These are phyloP conservation scores for Ganoderma multipileum DNA, from an alignment of 1,284 basidiomycete genomes.

Conservation along the genomic window DNA sequence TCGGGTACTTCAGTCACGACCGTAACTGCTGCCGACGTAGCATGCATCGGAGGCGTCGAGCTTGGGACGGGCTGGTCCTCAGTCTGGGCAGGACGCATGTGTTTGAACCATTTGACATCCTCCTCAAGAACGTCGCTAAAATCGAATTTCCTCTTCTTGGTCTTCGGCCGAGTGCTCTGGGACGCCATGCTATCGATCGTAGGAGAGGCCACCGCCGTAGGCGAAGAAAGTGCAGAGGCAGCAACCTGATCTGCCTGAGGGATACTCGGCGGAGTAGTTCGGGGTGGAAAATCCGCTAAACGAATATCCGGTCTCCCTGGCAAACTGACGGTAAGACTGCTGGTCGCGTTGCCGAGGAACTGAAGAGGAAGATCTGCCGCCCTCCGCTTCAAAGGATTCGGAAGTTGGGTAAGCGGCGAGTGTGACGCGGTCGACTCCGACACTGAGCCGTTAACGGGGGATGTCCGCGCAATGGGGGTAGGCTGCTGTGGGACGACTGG, in stretches of 20 bases:
- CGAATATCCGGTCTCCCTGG: neutral
- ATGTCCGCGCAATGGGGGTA: neutral
- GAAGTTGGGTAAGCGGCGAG: neutral
- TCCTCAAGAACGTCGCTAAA: slow-evolving; percentile 29
- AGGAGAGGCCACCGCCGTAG: neutral
- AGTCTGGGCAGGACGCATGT: slow-evolving; percentile 15
- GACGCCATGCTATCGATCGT: neutral
- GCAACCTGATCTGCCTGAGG: neutral
- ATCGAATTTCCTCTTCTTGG: slow-evolving; percentile 23
- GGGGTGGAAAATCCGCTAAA: neutral
- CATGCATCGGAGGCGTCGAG: neutral
- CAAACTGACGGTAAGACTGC: neutral
- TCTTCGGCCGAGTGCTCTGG: slow-evolving; percentile 1
- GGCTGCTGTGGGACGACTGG: neutral
- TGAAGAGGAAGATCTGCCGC: neutral
- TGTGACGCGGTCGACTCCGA: neutral
- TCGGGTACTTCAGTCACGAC: neutral
- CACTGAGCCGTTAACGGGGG: neutral
- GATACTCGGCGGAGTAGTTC: neutral
- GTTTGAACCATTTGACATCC: slow-evolving; percentile 31
- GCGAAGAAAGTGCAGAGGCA: neutral
- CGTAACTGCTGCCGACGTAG: neutral
- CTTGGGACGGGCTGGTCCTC: neutral
- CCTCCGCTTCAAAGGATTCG: neutral
- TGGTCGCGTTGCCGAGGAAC: neutral